A percentile compares a stretch with the other conserved stretches of the same genome.
Conservation (phyloP, 306 rosid species). For the Canavalia ensiformis region DNA sequence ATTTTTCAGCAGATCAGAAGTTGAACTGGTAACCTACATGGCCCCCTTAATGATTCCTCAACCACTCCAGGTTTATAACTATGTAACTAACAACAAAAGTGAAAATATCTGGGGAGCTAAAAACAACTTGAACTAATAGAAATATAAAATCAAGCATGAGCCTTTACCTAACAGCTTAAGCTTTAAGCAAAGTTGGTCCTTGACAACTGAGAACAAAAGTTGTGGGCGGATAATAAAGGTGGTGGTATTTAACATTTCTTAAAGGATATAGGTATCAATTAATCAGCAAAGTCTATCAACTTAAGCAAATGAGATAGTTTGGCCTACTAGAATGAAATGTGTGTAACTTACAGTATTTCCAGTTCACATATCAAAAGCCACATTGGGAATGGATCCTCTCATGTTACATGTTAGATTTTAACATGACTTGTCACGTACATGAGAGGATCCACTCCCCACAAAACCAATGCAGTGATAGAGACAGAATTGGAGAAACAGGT, state of each 20-base stretch:
- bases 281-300: background rate
- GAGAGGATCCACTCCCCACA: too few species aligned
- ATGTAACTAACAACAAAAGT: background rate
- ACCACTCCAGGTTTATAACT: conserved; percentile 1
- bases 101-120: background rate
- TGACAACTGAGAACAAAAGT: background rate
- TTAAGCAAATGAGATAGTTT: background rate
- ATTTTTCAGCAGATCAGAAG: background rate
- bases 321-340: background rate
- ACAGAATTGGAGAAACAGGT: conserved; percentile 57
- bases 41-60: background rate
- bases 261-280: background rate
- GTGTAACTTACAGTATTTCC: background rate
- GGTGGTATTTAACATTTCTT: background rate
- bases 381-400: too few species aligned
- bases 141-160: conserved; percentile 3
- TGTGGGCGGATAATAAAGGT: background rate
- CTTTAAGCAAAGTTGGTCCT: conserved; percentile 2
- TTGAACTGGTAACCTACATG: background rate
- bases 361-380: background rate
- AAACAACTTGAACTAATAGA: background rate
- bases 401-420: too few species aligned
- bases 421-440: too few species aligned
- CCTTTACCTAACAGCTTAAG: conserved; percentile 4
- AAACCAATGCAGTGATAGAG: background rate